phyloP scores from a whole-genome alignment of 2,329 filamentous ascomycete genomes.

The Pyrenochaeta sp. region DNA sequence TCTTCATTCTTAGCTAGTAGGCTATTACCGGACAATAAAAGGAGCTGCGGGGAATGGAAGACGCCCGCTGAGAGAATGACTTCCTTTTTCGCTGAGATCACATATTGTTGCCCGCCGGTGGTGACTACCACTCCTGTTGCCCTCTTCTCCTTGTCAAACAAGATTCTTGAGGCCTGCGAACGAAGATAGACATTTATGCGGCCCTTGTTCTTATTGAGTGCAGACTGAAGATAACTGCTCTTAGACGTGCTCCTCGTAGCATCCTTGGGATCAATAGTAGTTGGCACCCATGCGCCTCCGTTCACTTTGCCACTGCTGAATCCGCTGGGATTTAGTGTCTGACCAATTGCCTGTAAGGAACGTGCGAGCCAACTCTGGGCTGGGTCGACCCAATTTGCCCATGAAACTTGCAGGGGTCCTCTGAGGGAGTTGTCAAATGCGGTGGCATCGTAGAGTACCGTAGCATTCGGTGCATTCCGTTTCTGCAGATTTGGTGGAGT shows the following conservation, averaged over 20 bases:
- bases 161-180: constrained; percentile 23
- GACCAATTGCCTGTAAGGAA: constrained; percentile 31
- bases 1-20: too few species aligned
- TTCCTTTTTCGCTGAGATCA: constrained; percentile 44
- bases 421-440: constrained; percentile 21
- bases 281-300: constrained; percentile 30
- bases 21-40: constrained; percentile 40
- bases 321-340: constrained; percentile 19
- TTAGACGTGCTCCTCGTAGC: constrained; percentile 32
- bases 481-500: constrained; percentile 35
- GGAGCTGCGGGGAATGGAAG: constrained; percentile 53
- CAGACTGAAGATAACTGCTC: constrained; percentile 25
- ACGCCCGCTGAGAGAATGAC: constrained; percentile 53
- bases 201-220: constrained; percentile 4
- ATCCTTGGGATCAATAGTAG: constrained; percentile 41
- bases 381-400: constrained; percentile 36
- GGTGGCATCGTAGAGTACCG: constrained; percentile 22
- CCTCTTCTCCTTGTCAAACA: constrained; percentile 23
- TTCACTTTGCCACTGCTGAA: constrained; percentile 33
- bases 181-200: constrained; percentile 16
- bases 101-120: constrained; percentile 11
- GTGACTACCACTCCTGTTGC: constrained; percentile 44
- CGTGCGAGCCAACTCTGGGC: constrained; percentile 33
- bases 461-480: constrained; percentile 27
- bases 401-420: constrained; percentile 36